Evolutionary conservation across 2,329 filamentous ascomycete species (phyloP), one percentile per base, ranked within the genome.

Genomic region (Myriangium duriaei): DNA sequence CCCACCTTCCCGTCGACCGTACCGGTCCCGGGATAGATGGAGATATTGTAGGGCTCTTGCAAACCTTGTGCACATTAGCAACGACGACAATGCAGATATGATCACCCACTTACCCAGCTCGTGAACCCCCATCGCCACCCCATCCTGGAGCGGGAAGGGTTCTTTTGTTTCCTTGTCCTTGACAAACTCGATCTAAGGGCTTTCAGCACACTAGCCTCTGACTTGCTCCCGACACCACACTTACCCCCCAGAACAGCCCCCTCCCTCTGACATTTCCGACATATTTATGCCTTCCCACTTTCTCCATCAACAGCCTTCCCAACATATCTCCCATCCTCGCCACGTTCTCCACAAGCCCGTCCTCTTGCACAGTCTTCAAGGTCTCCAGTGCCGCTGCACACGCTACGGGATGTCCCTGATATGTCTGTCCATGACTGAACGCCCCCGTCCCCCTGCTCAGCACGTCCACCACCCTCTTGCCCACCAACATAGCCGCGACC

Each of bases 371-470:
- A 17, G 78, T 71, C 19, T 57, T 58, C 48, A 79, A 73, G 0
- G 79, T 76, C 32, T 75, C 73, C 1, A 81, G 61, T 0, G 73
- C 77, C 0, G 76, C 70, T 0, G 75, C 62, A 46, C 76, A 77
- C 14, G 68, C 65, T 1, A 74, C 51, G 0, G 76, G 71, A 42
- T 76, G 73, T 4, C 68, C 70, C 46, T 80, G 74, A 46, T 76
- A 77, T 0, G 76, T 81, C 32, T 78, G 72, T 0, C 74, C 75
- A 41, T 78, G 73, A 11, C 62, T 60, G 47, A 77, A 76, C 1
- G 55, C 54, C 0, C 67, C 66, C 30, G 49, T 65, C 41, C 59
- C 58, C 55, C 56, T 28, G 42, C 61, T 30, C 10, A 76, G 54
- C 1, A 60, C 57, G 13, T 71, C 55, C 12, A 71, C 59, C 3